A percentile compares a stretch with the other conserved stretches of the same genome.
phyloP scores from a whole-genome alignment of 805 yeast genomes.

The Hanseniaspora occidentalis region DNA sequence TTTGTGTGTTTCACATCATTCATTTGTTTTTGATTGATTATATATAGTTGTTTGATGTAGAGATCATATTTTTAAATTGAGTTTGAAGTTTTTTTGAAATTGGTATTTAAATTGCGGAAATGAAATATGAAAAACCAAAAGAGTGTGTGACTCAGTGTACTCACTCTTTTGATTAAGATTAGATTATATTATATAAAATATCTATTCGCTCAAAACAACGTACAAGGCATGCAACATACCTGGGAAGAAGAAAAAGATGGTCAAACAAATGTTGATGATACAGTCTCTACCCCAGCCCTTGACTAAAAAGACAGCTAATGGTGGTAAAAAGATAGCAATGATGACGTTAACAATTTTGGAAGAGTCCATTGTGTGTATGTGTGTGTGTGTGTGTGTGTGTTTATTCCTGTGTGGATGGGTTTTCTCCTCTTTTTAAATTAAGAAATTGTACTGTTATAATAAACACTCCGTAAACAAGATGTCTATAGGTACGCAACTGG shows the following conservation, averaged over 20 bases:
- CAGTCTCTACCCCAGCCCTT: conserved; percentile 55
- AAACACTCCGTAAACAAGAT: too few species aligned
- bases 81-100: too few species aligned
- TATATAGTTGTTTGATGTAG: too few species aligned
- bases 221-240: conserved; percentile 68
- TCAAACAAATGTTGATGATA: conserved; percentile 48
- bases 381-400: not conserved
- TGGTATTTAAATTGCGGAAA: too few species aligned
- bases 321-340: conserved; percentile 54
- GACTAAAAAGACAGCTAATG: conserved; percentile 61
- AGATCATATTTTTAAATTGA: too few species aligned
- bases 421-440: not conserved
- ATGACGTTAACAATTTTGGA: conserved; percentile 6
- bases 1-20: too few species aligned
- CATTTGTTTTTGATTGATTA: too few species aligned
- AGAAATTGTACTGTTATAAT: too few species aligned
- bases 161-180: too few species aligned
- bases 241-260: conserved; percentile 45
- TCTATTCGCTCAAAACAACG: conserved; percentile 29
- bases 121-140: too few species aligned
- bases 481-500: too few species aligned
- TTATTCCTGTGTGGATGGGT: not conserved
- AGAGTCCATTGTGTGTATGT: conserved; percentile 2
- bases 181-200: not conserved
- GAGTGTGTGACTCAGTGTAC: too few species aligned